phyloP scores from a whole-genome alignment of 179 eudicot species.

The Vitellaria paradoxa region DNA sequence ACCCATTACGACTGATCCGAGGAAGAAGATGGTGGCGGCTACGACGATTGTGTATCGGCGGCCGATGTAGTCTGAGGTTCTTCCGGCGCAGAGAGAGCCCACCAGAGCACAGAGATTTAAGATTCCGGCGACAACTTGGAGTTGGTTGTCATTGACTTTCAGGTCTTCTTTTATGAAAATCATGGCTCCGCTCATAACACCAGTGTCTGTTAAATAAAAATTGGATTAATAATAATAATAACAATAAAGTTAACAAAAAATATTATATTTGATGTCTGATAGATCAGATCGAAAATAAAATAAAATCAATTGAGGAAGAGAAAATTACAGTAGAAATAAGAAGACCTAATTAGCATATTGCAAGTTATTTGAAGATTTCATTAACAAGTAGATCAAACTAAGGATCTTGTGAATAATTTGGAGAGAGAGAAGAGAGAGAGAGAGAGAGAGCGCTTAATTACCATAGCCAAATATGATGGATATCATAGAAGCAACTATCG shows the following conservation, averaged over 20 bases:
- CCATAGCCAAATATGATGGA: conserved; percentile 74
- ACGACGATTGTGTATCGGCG: conserved; percentile 46
- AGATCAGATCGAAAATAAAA: too few species aligned
- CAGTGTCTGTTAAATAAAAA: conserved; percentile 38
- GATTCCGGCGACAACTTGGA: conserved; percentile 46
- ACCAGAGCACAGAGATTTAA: conserved; percentile 50
- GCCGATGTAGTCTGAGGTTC: conserved; percentile 47
- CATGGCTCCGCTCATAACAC: conserved; percentile 64
- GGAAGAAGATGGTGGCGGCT: conserved; percentile 40
- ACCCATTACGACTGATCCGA: conserved; percentile 55
- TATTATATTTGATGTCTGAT: too few species aligned
- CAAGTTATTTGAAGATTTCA: too few species aligned
- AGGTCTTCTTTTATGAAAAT: conserved; percentile 51
- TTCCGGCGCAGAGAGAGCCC: conserved; percentile 50
- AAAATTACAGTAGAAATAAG: too few species aligned
- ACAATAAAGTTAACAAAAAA: too few species aligned
- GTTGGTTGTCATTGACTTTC: conserved; percentile 38
- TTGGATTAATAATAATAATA: not conserved
- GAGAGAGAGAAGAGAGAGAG: too few species aligned
- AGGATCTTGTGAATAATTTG: too few species aligned
- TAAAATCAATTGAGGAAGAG: too few species aligned
- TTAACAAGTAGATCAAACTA: too few species aligned
- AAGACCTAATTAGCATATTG: too few species aligned
- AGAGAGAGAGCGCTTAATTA: conserved; percentile 6
- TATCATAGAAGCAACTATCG: conserved; percentile 55